phyloP scores from a whole-genome alignment of 2,329 filamentous ascomycete species.

The Amesomyces nigricolor region DNA sequence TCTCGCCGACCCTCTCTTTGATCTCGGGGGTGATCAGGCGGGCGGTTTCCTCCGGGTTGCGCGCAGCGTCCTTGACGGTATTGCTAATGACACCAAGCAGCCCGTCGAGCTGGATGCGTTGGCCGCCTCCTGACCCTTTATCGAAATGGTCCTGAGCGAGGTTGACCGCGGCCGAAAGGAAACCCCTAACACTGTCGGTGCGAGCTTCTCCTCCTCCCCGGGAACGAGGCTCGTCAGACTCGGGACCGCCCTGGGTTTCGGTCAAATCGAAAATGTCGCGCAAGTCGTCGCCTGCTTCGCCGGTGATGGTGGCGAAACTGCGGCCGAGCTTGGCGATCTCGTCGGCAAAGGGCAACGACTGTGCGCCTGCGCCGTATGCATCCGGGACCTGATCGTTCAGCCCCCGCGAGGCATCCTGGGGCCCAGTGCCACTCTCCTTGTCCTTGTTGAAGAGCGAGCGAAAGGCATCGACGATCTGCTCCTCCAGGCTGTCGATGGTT shows the following conservation, averaged over 20 bases:
- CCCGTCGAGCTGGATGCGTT: slow-evolving; percentile 37
- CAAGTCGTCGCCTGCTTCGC: slow-evolving; percentile 38
- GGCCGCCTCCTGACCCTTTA: slow-evolving; percentile 27
- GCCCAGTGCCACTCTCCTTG: slow-evolving; percentile 7
- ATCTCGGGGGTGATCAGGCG: slow-evolving; percentile 42
- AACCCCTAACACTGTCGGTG: slow-evolving; percentile 29
- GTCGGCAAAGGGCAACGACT: slow-evolving; percentile 41
- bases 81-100: slow-evolving; percentile 39
- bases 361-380: slow-evolving; percentile 36
- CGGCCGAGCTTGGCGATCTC: slow-evolving; percentile 40
- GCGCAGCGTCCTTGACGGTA: slow-evolving; percentile 40
- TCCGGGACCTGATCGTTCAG: slow-evolving; percentile 36
- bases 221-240: slow-evolving; percentile 20
- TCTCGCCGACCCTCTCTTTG: slow-evolving; percentile 39
- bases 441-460: slow-evolving; percentile 40
- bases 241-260: slow-evolving; percentile 27
- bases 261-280: slow-evolving; percentile 41
- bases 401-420: slow-evolving; percentile 21
- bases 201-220: slow-evolving; percentile 21
- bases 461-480: slow-evolving; percentile 41
- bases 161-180: slow-evolving; percentile 39
- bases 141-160: slow-evolving; percentile 39
- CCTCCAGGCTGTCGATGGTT: slow-evolving; percentile 42
- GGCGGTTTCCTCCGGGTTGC: slow-evolving; percentile 43
- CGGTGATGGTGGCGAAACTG: slow-evolving; percentile 36